Evolutionary conservation across 2,329 filamentous ascomycete genomes (phyloP), one percentile per base, ranked within the genome.

Genomic region (Apiospora rasikravindrae): DNA sequence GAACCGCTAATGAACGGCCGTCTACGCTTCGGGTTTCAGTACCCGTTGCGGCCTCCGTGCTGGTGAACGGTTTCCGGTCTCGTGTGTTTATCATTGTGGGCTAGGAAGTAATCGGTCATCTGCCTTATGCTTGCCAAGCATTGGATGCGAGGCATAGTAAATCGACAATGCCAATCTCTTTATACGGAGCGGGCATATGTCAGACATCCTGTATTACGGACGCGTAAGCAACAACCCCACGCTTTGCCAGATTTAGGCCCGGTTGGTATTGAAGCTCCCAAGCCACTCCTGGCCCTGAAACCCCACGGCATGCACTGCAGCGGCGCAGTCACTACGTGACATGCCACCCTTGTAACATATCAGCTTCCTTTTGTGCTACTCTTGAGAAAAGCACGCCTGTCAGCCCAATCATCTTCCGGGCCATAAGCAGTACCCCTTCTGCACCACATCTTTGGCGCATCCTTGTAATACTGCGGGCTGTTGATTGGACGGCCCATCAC

Each of bases 141-240:
- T 47, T 47, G 5, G 4, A 47, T 4, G 44, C 44, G 16, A 47
- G 16, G 5, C 42, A 14, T 13, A 44, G n/a, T n/a, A n/a, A n/a
- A n/a, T n/a, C n/a, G n/a, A n/a, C n/a, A n/a, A n/a, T n/a, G n/a
- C 42, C 33, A 37, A 7, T 7, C 8, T 7, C 33, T 2, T 7
- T 37, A 37, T 37, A 37, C 33, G 33, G 33, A 37, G 33, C 33
- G 33, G 33, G 2, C n/a, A 51, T 4, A n/a, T 24, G 7, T 24
- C 5, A 24, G 11, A 4, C 33, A 19, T 2, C 19, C 1, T 33
- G 26, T 3, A 33, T 22, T 8, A 57, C 29, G 5, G 51, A 57
- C 51, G 51, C 51, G 51, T 57, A 57, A 57, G 51, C 51, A 19
- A 14, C 16, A 57, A 57, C 51, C 51, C 51, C 51, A 33, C 51